Conservation (phyloP, 345 rosid genomes). For the Streptanthus diversifolius region DNA sequence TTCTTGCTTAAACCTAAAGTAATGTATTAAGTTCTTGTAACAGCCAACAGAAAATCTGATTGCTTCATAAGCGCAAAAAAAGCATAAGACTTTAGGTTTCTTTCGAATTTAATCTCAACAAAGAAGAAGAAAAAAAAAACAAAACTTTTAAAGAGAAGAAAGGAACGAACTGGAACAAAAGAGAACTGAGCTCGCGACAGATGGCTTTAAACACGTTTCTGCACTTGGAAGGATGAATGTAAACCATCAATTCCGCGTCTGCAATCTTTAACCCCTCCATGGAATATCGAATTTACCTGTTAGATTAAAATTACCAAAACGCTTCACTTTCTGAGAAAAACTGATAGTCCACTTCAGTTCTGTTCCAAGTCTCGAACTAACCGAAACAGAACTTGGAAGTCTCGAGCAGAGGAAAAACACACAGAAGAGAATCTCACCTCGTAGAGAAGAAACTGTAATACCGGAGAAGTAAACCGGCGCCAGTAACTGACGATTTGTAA, state of each 20-base stretch:
- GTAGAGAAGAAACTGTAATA: neutral
- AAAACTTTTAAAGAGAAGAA: neutral
- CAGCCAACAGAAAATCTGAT: neutral
- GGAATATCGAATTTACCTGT: neutral
- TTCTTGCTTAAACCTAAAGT: neutral
- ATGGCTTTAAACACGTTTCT: slow-evolving; percentile 51
- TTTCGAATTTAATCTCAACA: neutral
- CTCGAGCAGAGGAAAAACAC: neutral
- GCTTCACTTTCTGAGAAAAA: neutral
- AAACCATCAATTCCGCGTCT: slow-evolving; percentile 54
- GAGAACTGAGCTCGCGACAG: slow-evolving; percentile 73
- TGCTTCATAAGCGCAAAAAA: neutral
- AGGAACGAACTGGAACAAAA: slow-evolving; percentile 77
- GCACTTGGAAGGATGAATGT: slow-evolving; percentile 65
- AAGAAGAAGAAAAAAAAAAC: neutral
- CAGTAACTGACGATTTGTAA: neutral
- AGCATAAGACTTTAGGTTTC: neutral
- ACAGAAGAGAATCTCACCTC: neutral
- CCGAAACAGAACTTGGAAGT: neutral
- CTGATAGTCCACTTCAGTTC: no score
- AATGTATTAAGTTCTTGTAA: neutral
- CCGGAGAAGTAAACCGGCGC: neutral
- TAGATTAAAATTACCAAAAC: neutral
- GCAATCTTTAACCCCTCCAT: slow-evolving; percentile 77
- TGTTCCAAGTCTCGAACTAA: neutral